Evolutionary conservation across 345 rosid species (phyloP), one percentile per base, ranked within the genome.

Genomic region (Hibiscus tridactylites): DNA sequence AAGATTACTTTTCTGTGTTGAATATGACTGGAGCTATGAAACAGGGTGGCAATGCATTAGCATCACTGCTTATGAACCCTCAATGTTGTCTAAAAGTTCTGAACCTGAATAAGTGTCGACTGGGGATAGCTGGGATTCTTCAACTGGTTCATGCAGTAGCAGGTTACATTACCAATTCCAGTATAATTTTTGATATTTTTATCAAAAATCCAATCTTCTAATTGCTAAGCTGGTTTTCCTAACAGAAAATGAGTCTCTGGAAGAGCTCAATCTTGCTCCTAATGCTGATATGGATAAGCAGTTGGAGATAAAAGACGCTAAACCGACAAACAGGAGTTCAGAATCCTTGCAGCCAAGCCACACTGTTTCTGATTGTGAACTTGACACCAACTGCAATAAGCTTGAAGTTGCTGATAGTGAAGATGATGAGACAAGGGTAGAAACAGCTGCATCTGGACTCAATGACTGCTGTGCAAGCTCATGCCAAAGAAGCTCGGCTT

Each of bases 351-450:
- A 46, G 77, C 72, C 74, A 50, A 67, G 76, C 70, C 70, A 71
- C 49, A 68, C 39, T 60, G 19, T 63, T 57, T 66, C 80, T 35
- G 65, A 81, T 26, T 71, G 16, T 47, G 53, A 72, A 69, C 42
- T 72, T 70, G 79, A 78, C 79, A 79, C 77, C 7, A 81, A 84
- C 13, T 79, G 75, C 75, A 64, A 77, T 72, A 76, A 70, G 56
- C 87, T 95, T 6, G 90, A 88, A 86, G 96, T 95, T 71, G 92
- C 98, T 31, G 99, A 90, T 71, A 95, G 98, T 62, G 94, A 92
- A 84, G 99, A 95, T 71, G 83, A 83, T 11, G 70, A 77, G 46
- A 57, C 17, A 10, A 72, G 53, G 65, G 72, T 9, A 61, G 87
- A 78, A 73, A 80, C 78, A 39, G 77, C 49, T 66, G 83, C 74